Evolutionary conservation across 306 rosid species (phyloP).

Genomic region (Mimosa bimucronata): DNA sequence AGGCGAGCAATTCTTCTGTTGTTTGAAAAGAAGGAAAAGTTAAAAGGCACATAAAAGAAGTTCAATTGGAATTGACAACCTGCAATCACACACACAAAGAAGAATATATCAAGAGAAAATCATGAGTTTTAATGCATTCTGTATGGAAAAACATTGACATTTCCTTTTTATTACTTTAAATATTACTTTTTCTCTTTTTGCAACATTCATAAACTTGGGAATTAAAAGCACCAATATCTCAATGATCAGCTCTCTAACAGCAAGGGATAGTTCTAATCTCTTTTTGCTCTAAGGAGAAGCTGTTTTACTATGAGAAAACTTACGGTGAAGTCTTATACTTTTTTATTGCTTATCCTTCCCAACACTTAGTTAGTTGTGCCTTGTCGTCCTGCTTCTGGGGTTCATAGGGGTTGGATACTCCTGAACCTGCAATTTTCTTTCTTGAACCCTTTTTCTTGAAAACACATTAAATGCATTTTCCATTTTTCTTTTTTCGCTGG

Average conservation of each 20-base stretch:
- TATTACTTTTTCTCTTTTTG: neutral
- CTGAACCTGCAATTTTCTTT: neutral
- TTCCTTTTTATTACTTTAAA: neutral
- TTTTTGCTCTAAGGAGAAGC: neutral
- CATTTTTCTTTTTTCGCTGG: neutral
- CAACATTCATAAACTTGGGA: neutral
- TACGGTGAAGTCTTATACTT: neutral
- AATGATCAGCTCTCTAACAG: neutral
- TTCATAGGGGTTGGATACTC: neutral
- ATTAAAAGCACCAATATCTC: neutral
- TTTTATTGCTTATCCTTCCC: neutral
- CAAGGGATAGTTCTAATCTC: neutral
- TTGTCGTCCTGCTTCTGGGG: neutral
- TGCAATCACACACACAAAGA: neutral
- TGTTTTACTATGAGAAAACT: neutral
- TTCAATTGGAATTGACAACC: neutral
- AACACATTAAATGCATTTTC: neutral
- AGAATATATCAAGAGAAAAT: neutral
- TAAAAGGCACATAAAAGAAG: neutral
- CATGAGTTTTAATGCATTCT: neutral
- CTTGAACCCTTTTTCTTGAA: neutral
- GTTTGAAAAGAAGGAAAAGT: neutral
- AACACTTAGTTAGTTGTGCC: neutral
- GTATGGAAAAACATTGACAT: neutral
- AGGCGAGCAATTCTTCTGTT: constrained; percentile 7